Evolutionary conservation across 768 basidiomycete species (phyloP).

Genomic region (Austroboletus eburneus): DNA sequence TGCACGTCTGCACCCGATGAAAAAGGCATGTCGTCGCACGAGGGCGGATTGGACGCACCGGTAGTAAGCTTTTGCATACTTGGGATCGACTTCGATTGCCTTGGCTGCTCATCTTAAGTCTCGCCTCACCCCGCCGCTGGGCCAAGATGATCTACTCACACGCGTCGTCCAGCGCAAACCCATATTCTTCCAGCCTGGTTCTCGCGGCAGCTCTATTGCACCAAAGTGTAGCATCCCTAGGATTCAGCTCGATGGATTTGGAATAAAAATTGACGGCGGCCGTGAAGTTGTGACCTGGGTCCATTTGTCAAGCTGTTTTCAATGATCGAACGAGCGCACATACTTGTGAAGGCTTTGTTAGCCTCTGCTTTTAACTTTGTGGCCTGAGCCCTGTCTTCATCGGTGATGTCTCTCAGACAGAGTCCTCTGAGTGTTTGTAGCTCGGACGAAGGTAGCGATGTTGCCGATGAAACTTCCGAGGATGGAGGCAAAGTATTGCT

Average conservation of each 20-base stretch:
- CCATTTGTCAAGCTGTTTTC: constrained; percentile 1
- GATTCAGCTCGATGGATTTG: constrained; percentile 82
- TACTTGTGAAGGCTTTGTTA: constrained; percentile 82
- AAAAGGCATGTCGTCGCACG: neutral
- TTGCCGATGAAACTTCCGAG: constrained; percentile 38
- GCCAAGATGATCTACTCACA: constrained; percentile 46
- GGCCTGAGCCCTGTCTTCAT: constrained; percentile 67
- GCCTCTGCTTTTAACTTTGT: constrained; percentile 75
- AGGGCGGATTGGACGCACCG: constrained; percentile 41
- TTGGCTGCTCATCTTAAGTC: constrained; percentile 46
- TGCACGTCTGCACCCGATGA: constrained; percentile 57
- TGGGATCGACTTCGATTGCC: constrained; percentile 84
- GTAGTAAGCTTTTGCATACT: constrained; percentile 88
- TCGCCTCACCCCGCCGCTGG: constrained; percentile 15
- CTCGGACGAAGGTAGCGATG: constrained; percentile 58
- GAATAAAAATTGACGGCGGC: constrained; percentile 76
- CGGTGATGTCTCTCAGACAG: constrained; percentile 55
- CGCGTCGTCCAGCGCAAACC: constrained; percentile 85
- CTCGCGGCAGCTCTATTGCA: constrained; percentile 92
- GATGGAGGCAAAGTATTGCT: constrained; percentile 21
- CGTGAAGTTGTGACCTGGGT: constrained; percentile 67
- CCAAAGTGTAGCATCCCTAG: constrained; percentile 85
- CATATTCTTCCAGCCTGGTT: constrained; percentile 91
- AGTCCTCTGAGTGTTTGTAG: constrained; percentile 51
- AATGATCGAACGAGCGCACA: neutral